phyloP scores from a whole-genome alignment of 768 basidiomycete species.

The Collybia nuda region DNA sequence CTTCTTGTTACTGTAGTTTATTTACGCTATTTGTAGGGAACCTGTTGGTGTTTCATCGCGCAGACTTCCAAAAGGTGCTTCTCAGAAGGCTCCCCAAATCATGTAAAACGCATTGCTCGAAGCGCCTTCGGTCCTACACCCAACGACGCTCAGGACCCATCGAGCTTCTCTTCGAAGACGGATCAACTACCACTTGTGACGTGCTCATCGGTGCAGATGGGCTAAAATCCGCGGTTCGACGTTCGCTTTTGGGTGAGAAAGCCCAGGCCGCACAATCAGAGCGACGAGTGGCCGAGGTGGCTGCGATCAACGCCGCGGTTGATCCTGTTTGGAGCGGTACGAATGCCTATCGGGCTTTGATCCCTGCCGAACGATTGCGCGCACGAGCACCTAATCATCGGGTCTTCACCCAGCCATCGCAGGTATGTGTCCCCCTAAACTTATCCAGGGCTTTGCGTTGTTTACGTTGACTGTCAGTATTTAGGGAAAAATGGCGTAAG shows the following conservation, averaged over 20 bases:
- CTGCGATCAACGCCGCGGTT: constrained; percentile 39
- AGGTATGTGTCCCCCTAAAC: constrained; percentile 32
- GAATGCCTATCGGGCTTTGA: constrained; percentile 58
- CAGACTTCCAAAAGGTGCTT: constrained; percentile 64
- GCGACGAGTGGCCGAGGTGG: constrained; percentile 35
- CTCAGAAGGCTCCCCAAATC: constrained; percentile 46
- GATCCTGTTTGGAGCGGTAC: constrained; percentile 61
- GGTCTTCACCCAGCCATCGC: constrained; percentile 43
- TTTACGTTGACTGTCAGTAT: constrained; percentile 38
- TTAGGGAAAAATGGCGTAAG: constrained; percentile 50
- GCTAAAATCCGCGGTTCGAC: constrained; percentile 54
- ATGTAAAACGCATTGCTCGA: constrained; percentile 49
- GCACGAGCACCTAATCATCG: constrained; percentile 45
- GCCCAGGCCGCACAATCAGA: constrained; percentile 31
- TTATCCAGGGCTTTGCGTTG: not conserved
- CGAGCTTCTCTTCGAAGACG: constrained; percentile 60
- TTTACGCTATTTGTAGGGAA: constrained; percentile 33
- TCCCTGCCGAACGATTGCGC: constrained; percentile 48
- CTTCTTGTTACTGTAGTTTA: not conserved
- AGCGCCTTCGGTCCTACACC: constrained; percentile 57
- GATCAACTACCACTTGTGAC: constrained; percentile 58
- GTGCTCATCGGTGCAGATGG: constrained; percentile 74
- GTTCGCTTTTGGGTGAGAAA: constrained; percentile 36
- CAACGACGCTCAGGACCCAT: constrained; percentile 41
- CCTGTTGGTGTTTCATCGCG: constrained; percentile 57